Base-by-base conservation (phyloP, 495 filamentous ascomycete species). In the Aspergillus diversus region DNA sequence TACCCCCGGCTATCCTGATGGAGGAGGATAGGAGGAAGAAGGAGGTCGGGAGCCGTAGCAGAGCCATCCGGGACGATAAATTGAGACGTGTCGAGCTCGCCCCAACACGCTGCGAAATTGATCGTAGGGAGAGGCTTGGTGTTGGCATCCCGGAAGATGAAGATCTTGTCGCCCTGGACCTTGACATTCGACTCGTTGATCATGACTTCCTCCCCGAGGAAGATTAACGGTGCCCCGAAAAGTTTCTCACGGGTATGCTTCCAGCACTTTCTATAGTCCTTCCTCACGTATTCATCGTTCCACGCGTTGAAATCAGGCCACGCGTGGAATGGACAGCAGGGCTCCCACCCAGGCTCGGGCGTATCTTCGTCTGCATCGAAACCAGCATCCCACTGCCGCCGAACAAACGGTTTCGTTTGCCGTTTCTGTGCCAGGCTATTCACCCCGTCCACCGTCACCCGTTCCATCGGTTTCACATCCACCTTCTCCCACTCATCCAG, bases 71-170 rank as follows among this genome's bases (percentile, higher is more conserved):
- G 13, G n/a, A 16, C 34, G 32, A 55, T 55, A 5, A 35, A 12
- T 5, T 2, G 5, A 5, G 32, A 34, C 5, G 31, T 31, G 5
- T 15, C 5, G 1, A 34, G 5, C n/a, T 21, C 52, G 8, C 13
- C 17, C 52, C 52, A 55, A 13, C 52, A 55, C 32, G 52, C 52
- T 5, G 52, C 52, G 17, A 55, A 55, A 16, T 55, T 55, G 11
- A 55, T n/a, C 34, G 52, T 5, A 0, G 52, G 52, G 5, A 49
- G 46, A n/a, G 46, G 46, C 4, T 17, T 49, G 13, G 15, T 21
- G 17, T 49, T 49, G 4, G 13, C 5, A 7, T 49, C 46, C 17
- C 17, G 46, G 8, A 16, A 17, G 7, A 49, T n/a, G 46, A 49
- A 49, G 13, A 49, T 49, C 13, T 49, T 49, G 7, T 49, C 46